Evolutionary conservation across 495 filamentous ascomycete species (phyloP), one percentile per base, ranked within the genome.

Genomic region (Penicillium tannophilum): DNA sequence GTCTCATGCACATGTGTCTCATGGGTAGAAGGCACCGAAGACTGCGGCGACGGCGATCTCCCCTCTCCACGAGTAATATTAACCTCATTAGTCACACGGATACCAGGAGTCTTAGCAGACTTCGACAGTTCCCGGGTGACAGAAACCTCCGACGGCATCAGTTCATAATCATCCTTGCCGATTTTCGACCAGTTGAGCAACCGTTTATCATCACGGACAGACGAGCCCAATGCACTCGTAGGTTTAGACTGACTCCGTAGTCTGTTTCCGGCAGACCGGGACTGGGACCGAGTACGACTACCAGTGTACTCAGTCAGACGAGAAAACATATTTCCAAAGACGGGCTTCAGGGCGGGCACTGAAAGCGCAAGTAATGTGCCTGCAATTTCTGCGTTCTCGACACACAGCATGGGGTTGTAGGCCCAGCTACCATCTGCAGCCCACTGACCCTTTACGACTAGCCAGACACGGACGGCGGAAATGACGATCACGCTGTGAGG

Each of bases 321-420:
- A 19, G 47, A 42, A 44, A 70, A 71, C 2, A 70, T 31, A 43
- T 64, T 68, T 24, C 74, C 72, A 35, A 77, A 76, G 31, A 79
- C 56, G 9, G 75, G 74, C 48, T 78, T 78, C 43, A 79, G 59
- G 17, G 76, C 78, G 10, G 78, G 78, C 4, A 79, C 68, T 0
- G 78, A 80, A 20, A 80, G 68, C 4, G 78, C 76, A 35, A 79
- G 72, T 3, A 80, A 54, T 2, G 78, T 79, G 11, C 69, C 61
- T 12, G 75, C 77, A 14, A 80, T 70, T 44, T 80, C 78, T 20
- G 76, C 68, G 35, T 69, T 74, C 52, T 80, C 77, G 47, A 80
- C 64, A 12, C 65, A 76, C 6, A 80, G 59, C 72, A 77, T 73
- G 12, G 77, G 75, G 41, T 72, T 72, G 65, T 80, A 79, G 20